Base-by-base conservation (phyloP, 208 protist species). In the Lotmaria passim region DNA sequence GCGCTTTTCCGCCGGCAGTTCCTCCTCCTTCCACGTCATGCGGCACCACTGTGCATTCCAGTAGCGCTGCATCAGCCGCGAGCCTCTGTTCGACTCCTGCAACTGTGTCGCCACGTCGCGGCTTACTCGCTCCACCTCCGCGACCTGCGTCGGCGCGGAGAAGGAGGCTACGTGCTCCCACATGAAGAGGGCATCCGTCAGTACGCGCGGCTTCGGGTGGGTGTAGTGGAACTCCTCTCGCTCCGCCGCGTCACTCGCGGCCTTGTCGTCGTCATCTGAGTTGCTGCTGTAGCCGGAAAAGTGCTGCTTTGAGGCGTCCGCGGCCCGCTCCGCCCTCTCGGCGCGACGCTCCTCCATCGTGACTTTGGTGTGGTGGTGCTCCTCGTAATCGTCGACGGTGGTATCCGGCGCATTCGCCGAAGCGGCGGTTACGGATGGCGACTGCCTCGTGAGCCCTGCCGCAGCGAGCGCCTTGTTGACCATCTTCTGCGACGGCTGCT, bases 11-110 rank as follows among this genome's bases (percentile, higher is more conserved):
- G 44, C 39, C 1, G 82, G 52, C 19, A 86, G 51, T 33, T 73
- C 60, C 24, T 56, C 76, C 31, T 89, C 82, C 41, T 53, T 76
- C 87, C 90, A 92, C 5, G 90, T 33, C 55, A 95, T 71, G 59
- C 75, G 59, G 48, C 73, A 46, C 70, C 82, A 95, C 71, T 89
- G 84, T 63, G 81, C 83, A 46, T 95, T 91, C 87, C 90, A 95
- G 72, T 95, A 95, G 0, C 85, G 83, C 67, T 95, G 83, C 90
- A 95, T 81, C 11, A 92, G 63, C 4, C 50, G 46, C 0, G 74
- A 83, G 3, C 81, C 83, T 5, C 53, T 85, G 36, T 75, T 81
- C 21, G 81, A 87, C 44, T 62, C 66, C 41, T 62, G 43, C 43
- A 95, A 67, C 12, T 56, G 51, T 12, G 15, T 28, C 11, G 65